Percentiles rank a stretch among this genome's conserved stretches.
These are phyloP conservation scores for Dipodascopsis uninucleata DNA, from an alignment of 805 yeast species.

Conservation along the genomic window DNA sequence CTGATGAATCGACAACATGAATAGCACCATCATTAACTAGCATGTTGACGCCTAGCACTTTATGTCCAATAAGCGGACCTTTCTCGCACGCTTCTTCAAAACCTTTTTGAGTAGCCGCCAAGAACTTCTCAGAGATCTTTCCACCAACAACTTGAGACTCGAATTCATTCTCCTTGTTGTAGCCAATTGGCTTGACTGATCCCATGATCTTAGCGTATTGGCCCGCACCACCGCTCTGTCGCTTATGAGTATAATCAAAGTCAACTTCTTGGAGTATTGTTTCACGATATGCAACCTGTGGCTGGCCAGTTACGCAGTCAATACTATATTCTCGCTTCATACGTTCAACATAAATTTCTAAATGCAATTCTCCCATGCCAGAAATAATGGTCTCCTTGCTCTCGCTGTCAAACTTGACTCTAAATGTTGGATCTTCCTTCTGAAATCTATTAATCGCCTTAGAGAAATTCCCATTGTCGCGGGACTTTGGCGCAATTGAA, in stretches of 20 bases:
- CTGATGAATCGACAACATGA: constrained; percentile 96
- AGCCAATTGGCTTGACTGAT: constrained; percentile 50
- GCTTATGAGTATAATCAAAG: constrained; percentile 94
- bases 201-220: constrained; percentile 96
- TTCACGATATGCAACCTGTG: constrained; percentile 97
- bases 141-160: constrained; percentile 93
- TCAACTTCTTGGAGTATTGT: constrained; percentile 68
- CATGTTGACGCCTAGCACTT: constrained; percentile 90
- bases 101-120: constrained; percentile 85
- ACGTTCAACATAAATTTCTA: constrained; percentile 97
- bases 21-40: constrained; percentile 94
- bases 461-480: constrained; percentile 84
- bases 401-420: constrained; percentile 85
- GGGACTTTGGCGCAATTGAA: constrained; percentile 81
- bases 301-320: constrained; percentile 92
- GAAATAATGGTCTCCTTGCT: constrained; percentile 91
- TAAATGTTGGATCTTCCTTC: constrained; percentile 97
- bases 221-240: constrained; percentile 99
- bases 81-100: constrained; percentile 91
- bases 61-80: constrained; percentile 95
- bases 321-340: constrained; percentile 96
- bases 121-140: constrained; percentile 89
- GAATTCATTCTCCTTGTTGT: constrained; percentile 56
- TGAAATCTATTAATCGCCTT: constrained; percentile 97
- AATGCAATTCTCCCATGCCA: constrained; percentile 97